Conservation (phyloP, 2,329 filamentous ascomycete genomes). For the Cladophialophora immunda region DNA sequence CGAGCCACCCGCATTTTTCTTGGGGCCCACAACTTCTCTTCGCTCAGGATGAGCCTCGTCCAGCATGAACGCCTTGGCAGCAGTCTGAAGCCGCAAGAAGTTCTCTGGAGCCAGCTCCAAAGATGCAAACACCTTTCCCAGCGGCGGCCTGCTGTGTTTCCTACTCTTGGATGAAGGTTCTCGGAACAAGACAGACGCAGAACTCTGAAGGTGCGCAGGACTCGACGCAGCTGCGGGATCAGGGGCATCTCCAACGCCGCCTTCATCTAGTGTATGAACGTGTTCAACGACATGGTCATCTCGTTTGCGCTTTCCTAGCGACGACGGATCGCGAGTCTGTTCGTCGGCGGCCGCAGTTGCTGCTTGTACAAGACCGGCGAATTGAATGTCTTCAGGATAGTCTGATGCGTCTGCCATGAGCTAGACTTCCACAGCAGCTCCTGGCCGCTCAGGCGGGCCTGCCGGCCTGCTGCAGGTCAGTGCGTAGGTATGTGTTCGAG, state of each 20-base stretch:
- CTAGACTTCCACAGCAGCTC: conserved; percentile 5
- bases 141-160: conserved; percentile 66
- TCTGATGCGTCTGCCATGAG: conserved; percentile 30
- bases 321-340: conserved; percentile 42
- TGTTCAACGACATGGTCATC: conserved; percentile 49
- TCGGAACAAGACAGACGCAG: conserved; percentile 63
- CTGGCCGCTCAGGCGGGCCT: conserved; percentile 23
- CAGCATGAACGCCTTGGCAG: conserved; percentile 66
- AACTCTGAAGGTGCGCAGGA: conserved; percentile 57
- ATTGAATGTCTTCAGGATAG: conserved; percentile 50
- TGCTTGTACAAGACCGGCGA: conserved; percentile 56
- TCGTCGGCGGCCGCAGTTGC: conserved; percentile 54
- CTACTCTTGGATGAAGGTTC: conserved; percentile 58
- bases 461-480: conserved; percentile 7
- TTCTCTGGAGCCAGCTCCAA: conserved; percentile 65
- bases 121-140: conserved; percentile 66
- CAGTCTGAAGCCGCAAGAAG: conserved; percentile 64
- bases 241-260: conserved; percentile 47
- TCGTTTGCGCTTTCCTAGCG: conserved; percentile 50
- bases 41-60: conserved; percentile 63
- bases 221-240: conserved; percentile 25
- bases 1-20: conserved; percentile 61
- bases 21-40: conserved; percentile 64
- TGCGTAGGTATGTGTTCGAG: not conserved
- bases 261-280: conserved; percentile 45